phyloP scores from a whole-genome alignment of 2,329 filamentous ascomycete genomes.

The Helotiales sp. region DNA sequence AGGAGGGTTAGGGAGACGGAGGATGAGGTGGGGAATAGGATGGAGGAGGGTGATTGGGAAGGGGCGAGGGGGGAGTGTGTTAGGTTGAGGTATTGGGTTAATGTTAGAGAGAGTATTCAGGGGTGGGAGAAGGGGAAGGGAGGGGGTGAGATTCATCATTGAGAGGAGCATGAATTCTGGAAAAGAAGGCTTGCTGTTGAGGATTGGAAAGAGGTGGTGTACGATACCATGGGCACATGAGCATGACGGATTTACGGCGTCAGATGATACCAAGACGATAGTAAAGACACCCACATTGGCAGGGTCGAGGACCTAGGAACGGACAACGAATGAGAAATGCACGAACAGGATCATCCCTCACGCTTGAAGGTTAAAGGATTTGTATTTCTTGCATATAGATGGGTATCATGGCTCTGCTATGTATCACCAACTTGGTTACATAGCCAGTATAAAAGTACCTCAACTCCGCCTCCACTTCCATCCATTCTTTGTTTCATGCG shows the following conservation, averaged over 20 bases:
- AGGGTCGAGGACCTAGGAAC: neutral
- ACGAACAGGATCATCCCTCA: neutral
- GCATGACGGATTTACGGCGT: too few relatives aligned
- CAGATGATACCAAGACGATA: too few relatives aligned
- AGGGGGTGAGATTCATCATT: neutral
- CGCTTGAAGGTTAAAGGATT: neutral
- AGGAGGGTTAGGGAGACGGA: slow-evolving; percentile 65
- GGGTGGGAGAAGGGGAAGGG: slow-evolving; percentile 79
- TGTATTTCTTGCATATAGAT: neutral
- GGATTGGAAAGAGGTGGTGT: neutral
- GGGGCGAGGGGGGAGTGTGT: slow-evolving; percentile 72
- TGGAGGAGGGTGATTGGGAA: slow-evolving; percentile 65
- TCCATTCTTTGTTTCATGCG: too few relatives aligned
- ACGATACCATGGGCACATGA: neutral
- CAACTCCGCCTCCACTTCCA: too few relatives aligned
- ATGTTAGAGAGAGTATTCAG: slow-evolving; percentile 76
- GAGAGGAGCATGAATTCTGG: neutral
- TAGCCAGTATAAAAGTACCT: neutral
- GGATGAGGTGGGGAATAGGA: slow-evolving; percentile 59
- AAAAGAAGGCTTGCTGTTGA: neutral
- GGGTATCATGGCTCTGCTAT: neutral
- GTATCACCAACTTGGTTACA: neutral
- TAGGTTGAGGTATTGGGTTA: slow-evolving; percentile 84
- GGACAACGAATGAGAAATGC: neutral
- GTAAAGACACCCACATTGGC: too few relatives aligned